These are phyloP conservation scores for Phytophthora colocasiae DNA, from an alignment of 352 stramenopile species.

Conservation along the genomic window DNA sequence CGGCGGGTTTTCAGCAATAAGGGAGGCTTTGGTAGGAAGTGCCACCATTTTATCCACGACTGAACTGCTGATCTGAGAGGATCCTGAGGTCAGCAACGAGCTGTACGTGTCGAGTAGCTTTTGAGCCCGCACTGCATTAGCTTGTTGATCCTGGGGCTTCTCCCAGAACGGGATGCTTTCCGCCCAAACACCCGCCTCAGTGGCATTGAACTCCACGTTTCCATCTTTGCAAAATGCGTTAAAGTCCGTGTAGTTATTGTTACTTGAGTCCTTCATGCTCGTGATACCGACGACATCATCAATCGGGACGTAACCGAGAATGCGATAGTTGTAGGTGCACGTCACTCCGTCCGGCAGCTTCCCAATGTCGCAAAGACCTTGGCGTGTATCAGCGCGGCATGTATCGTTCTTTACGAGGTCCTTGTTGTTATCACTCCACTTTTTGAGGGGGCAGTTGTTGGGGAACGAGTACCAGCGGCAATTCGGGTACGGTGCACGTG, in stretches of 20 bases:
- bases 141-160: slow-evolving; percentile 38
- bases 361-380: slow-evolving; percentile 48
- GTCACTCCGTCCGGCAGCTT: slow-evolving; percentile 57
- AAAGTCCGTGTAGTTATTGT: slow-evolving; percentile 36
- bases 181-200: slow-evolving; percentile 2
- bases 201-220: slow-evolving; percentile 51
- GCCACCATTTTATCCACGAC: slow-evolving; percentile 43
- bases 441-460: slow-evolving; percentile 54
- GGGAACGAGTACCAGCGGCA: slow-evolving; percentile 76
- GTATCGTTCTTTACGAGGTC: slow-evolving; percentile 42
- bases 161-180: slow-evolving; percentile 63
- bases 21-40: slow-evolving; percentile 40
- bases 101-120: slow-evolving; percentile 57
- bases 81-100: slow-evolving; percentile 24
- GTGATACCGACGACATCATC: slow-evolving; percentile 84
- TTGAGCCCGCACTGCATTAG: slow-evolving; percentile 41
- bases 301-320: slow-evolving; percentile 68
- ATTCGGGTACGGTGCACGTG: slow-evolving; percentile 60
- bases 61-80: slow-evolving; percentile 37
- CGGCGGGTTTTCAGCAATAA: slow-evolving; percentile 50
- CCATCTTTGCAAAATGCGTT: slow-evolving; percentile 64
- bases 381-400: slow-evolving; percentile 41
- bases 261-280: slow-evolving; percentile 19
- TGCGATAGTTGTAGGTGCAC: slow-evolving; percentile 70
- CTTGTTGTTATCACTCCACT: slow-evolving; percentile 23